Base-by-base conservation (phyloP, 352 stramenopile genomes). In the Phytophthora sp. region DNA sequence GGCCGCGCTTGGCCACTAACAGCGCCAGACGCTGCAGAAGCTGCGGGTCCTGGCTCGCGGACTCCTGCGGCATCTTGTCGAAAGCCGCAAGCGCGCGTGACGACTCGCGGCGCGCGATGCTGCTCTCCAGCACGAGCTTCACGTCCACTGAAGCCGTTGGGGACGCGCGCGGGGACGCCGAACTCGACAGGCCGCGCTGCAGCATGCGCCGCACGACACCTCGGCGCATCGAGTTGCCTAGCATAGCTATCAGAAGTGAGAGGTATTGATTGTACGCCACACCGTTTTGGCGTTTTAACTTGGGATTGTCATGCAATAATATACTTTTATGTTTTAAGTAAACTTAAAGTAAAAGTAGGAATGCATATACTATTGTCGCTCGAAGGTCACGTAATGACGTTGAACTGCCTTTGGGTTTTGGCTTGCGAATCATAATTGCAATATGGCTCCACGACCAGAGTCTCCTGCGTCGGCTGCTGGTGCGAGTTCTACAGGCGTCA, bases 21-120 rank as follows among this genome's bases (percentile, higher is more conserved):
- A 92, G 73, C 45, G 80, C 81, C n/a, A 92, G 66, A 33, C 76
- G 80, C 69, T 90, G 81, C 52, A 79, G 69, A 6, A 86, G 56
- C 26, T 70, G 20, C 6, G 63, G 54, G 46, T 73, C 71, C n/a
- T 72, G 51, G 5, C 16, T 70, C 55, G 24, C 49, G 8, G 18
- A 29, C 7, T 66, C 35, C 29, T 60, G 20, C 21, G 76, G 24
- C 35, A 92, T 57, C 31, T 52, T 68, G 57, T 92, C 71, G 44
- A 89, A 88, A 27, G 76, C 71, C 29, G 61, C 68, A 15, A 92
- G 67, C 15, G 83, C 83, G 26, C 71, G 56, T 8, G 66, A 61
- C 0, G 75, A 69, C 44, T 82, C 66, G 5, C 64, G 61, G 3
- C 63, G 49, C 2, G 63, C 68, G 20, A 86, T 74, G 30, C 52